Evolutionary conservation across 2,329 filamentous ascomycete species (phyloP).

Genomic region (Alternaria sp.): DNA sequence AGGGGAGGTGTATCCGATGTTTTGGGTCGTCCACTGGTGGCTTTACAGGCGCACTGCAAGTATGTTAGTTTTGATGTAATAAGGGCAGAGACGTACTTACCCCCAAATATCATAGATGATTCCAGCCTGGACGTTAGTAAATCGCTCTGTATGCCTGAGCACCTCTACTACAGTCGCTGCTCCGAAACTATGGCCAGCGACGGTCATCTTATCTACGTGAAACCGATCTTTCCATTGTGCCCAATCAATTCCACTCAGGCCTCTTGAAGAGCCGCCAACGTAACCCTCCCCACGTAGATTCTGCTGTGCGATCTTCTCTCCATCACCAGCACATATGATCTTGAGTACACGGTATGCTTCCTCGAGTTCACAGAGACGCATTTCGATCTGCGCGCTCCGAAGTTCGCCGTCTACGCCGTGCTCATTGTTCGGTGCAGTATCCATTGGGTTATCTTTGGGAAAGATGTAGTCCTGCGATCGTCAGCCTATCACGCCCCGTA

Average conservation of each 20-base stretch:
- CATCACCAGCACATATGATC: conserved; percentile 65
- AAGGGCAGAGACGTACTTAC: conserved; percentile 14
- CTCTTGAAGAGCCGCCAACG: conserved; percentile 66
- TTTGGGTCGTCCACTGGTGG: conserved; percentile 54
- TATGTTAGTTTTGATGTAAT: conserved; percentile 16
- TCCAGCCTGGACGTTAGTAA: conserved; percentile 68
- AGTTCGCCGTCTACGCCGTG: conserved; percentile 69
- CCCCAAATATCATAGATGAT: conserved; percentile 75
- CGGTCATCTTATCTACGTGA: conserved; percentile 65
- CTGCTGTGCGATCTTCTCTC: conserved; percentile 58
- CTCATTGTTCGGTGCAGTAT: conserved; percentile 63
- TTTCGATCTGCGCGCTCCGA: conserved; percentile 68
- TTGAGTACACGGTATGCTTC: conserved; percentile 67
- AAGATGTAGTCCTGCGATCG: conserved; percentile 65
- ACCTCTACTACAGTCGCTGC: conserved; percentile 71
- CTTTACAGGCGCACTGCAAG: conserved; percentile 56
- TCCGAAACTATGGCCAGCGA: conserved; percentile 73
- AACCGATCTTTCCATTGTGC: conserved; percentile 65
- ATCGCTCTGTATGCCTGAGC: conserved; percentile 63
- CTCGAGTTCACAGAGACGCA: conserved; percentile 71
- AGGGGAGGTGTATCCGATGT: conserved; percentile 61
- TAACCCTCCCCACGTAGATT: conserved; percentile 68
- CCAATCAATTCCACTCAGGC: conserved; percentile 67
- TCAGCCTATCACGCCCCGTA: conserved; percentile 14
- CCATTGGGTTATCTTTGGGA: conserved; percentile 61